A percentile compares a stretch with the other conserved stretches of the same genome.
Conservation (phyloP, 495 filamentous ascomycete genomes). For the Penicillium cosmopolitanum region DNA sequence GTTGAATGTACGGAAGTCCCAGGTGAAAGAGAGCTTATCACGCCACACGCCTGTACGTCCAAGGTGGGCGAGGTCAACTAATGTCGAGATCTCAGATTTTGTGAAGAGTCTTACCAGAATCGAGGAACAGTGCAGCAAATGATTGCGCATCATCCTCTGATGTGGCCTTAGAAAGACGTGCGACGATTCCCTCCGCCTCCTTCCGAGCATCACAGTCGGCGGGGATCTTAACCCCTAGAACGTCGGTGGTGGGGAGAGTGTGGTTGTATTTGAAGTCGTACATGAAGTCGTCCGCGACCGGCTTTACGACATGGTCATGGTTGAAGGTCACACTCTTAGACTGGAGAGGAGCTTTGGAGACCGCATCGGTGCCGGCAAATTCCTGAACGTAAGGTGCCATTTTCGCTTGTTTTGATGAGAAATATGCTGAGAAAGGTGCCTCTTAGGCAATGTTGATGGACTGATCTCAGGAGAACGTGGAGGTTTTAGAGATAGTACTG, state of each 20-base stretch:
- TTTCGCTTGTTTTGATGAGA: slow-evolving; percentile 11
- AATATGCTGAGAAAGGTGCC: slow-evolving; percentile 4
- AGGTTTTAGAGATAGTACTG: background rate
- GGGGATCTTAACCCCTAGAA: slow-evolving; percentile 22
- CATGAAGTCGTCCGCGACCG: slow-evolving; percentile 26
- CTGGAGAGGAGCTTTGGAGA: slow-evolving; percentile 2
- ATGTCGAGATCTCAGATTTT: background rate
- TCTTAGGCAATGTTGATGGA: slow-evolving; percentile 8
- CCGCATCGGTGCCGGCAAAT: background rate
- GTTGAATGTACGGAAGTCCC: slow-evolving; percentile 34
- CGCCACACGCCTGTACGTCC: slow-evolving; percentile 28
- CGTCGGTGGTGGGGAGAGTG: slow-evolving; percentile 23
- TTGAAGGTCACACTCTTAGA: slow-evolving; percentile 7
- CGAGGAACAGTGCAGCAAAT: slow-evolving; percentile 27
- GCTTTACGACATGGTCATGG: slow-evolving; percentile 15
- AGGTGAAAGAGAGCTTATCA: slow-evolving; percentile 30
- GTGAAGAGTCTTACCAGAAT: slow-evolving; percentile 23
- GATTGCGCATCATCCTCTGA: slow-evolving; percentile 19
- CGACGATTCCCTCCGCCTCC: slow-evolving; percentile 24
- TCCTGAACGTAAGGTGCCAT: slow-evolving; percentile 21
- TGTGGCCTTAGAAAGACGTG: slow-evolving; percentile 15
- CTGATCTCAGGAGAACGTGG: slow-evolving; percentile 7
- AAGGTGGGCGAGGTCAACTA: slow-evolving; percentile 4
- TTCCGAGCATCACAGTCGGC: slow-evolving; percentile 23
- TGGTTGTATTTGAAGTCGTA: slow-evolving; percentile 43